Percentiles rank a stretch among this genome's conserved stretches.
phyloP scores from a whole-genome alignment of 495 filamentous ascomycete genomes.

The Trichoderma virens region DNA sequence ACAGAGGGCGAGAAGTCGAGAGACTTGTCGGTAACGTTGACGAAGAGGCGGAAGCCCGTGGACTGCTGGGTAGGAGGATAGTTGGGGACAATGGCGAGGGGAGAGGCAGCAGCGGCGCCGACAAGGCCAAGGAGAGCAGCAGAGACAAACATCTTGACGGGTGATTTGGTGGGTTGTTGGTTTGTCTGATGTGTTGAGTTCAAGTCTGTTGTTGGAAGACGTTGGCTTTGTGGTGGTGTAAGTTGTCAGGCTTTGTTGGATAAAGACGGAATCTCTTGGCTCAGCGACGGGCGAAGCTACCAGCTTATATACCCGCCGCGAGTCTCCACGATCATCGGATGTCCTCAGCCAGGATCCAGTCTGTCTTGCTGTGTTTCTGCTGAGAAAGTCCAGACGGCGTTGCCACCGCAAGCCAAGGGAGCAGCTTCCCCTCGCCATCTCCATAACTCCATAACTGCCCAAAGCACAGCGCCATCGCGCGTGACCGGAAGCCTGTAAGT shows the following conservation, averaged over 20 bases:
- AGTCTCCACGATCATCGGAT: neutral
- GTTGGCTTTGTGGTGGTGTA: neutral
- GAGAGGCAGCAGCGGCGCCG: neutral
- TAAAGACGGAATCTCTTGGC: neutral
- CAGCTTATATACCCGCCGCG: neutral
- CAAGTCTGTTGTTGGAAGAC: too few relatives aligned
- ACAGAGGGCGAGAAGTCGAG: conserved; percentile 22
- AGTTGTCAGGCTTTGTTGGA: neutral
- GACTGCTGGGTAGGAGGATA: neutral
- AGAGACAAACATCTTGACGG: neutral
- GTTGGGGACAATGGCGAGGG: neutral
- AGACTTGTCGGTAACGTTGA: conserved; percentile 19
- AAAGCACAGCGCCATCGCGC: conserved; percentile 1
- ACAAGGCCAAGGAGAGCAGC: neutral
- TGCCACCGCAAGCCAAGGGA: neutral
- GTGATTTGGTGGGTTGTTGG: too few relatives aligned
- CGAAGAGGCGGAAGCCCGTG: conserved; percentile 17
- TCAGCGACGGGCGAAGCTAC: neutral
- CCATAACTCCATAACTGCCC: too few relatives aligned
- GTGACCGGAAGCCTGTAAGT: too few relatives aligned
- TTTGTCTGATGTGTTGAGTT: too few relatives aligned
- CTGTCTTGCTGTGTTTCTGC: too few relatives aligned
- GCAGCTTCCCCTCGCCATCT: neutral
- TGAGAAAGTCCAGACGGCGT: neutral
- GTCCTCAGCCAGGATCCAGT: neutral